These are phyloP conservation scores for Arabidopsis hybrid DNA, from an alignment of 441 rosid species.

Conservation along the genomic window DNA sequence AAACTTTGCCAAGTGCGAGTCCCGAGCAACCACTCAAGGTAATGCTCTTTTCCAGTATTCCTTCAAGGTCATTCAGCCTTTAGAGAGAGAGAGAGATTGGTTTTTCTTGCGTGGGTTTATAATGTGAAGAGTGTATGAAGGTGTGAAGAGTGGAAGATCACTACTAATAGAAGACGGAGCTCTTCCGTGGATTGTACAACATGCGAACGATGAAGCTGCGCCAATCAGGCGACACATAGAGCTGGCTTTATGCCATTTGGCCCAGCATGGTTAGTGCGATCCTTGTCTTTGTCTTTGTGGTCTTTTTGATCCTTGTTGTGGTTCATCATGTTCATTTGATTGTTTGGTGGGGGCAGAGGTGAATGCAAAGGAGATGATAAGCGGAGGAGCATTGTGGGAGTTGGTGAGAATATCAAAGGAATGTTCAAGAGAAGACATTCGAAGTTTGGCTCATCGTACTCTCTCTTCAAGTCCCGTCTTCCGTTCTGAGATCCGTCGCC, in stretches of 20 bases:
- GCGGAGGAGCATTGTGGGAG: constrained; percentile 98
- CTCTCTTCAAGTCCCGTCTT: constrained; percentile 77
- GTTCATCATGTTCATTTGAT: constrained; percentile 4
- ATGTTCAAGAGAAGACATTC: constrained; percentile 96
- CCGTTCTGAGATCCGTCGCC: constrained; percentile 76
- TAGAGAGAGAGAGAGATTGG: neutral
- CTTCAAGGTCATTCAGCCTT: neutral
- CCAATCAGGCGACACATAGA: constrained; percentile 96
- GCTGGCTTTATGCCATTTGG: constrained; percentile 97
- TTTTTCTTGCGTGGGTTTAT: constrained; percentile 9
- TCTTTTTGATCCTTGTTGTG: neutral
- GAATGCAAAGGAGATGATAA: constrained; percentile 92
- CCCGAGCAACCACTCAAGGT: constrained; percentile 88
- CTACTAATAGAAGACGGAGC: constrained; percentile 92
- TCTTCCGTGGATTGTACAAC: constrained; percentile 96
- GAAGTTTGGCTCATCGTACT: constrained; percentile 79
- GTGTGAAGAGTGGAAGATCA: constrained; percentile 79
- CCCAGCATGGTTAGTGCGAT: constrained; percentile 84
- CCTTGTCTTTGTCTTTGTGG: constrained; percentile 15
- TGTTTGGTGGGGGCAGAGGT: constrained; percentile 64
- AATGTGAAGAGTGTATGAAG: constrained; percentile 48
- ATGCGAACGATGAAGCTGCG: constrained; percentile 88
- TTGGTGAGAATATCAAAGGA: constrained; percentile 89
- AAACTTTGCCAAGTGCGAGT: constrained; percentile 98
- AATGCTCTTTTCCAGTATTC: neutral